A percentile compares a stretch with the other conserved stretches of the same genome.
phyloP scores from a whole-genome alignment of 768 basidiomycete species.

The Nidula microcarpa region DNA sequence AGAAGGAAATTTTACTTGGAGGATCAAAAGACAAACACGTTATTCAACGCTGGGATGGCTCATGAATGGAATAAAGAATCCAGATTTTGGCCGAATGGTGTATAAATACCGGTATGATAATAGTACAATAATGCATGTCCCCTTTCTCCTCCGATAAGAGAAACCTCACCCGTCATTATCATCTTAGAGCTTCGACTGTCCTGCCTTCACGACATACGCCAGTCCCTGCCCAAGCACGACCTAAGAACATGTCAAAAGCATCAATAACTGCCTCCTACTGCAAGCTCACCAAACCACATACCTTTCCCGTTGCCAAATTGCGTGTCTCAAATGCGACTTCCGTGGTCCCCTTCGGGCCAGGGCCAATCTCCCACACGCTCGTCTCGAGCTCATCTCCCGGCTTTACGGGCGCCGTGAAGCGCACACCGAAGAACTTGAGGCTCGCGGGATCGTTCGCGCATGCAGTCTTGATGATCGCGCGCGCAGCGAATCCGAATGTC shows the following conservation, averaged over 20 bases:
- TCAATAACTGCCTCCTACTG: too few species aligned
- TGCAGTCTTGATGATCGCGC: conserved; percentile 63
- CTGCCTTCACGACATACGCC: conserved; percentile 55
- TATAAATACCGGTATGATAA: background rate
- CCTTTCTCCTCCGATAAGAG: too few species aligned
- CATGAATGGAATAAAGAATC: too few species aligned
- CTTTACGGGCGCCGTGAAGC: conserved; percentile 82
- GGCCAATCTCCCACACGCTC: conserved; percentile 72
- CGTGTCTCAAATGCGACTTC: conserved; percentile 65
- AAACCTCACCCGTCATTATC: background rate
- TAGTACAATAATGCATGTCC: background rate
- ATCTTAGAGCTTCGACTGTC: conserved; percentile 21
- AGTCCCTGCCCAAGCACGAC: conserved; percentile 60
- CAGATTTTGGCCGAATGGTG: too few species aligned
- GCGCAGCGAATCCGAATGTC: conserved; percentile 78
- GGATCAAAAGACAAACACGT: background rate
- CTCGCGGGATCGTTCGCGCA: conserved; percentile 59
- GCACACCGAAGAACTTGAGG: conserved; percentile 64
- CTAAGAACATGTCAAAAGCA: too few species aligned
- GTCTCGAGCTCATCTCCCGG: conserved; percentile 83
- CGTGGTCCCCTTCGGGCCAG: conserved; percentile 53
- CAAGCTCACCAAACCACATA: too few species aligned
- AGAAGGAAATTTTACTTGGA: background rate
- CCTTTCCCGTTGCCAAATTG: conserved; percentile 56
- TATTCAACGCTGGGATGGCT: too few species aligned